Conservation (phyloP, 306 rosid species). For the Cicer judaicum region DNA sequence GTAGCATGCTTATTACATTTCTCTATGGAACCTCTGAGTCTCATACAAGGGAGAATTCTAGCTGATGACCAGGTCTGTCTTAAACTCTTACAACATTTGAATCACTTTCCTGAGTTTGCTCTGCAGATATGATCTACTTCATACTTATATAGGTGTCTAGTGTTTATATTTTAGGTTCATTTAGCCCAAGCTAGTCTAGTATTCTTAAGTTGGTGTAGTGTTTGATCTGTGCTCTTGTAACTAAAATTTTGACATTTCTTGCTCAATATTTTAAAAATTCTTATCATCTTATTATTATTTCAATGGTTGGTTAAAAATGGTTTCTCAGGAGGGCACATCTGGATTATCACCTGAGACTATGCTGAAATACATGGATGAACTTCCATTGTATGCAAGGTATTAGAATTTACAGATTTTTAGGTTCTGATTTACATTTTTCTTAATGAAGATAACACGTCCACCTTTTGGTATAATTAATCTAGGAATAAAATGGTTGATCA, state of each 20-base stretch:
- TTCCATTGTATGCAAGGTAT: conserved; percentile 62
- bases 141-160: conserved; percentile 4
- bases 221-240: conserved; percentile 14
- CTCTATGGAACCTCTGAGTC: conserved; percentile 78
- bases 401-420: conserved; percentile 3
- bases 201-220: conserved; percentile 26
- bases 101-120: conserved; percentile 28
- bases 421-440: conserved; percentile 33
- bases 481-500: conserved; percentile 69
- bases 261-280: conserved; percentile 28
- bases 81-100: conserved; percentile 38
- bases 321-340: conserved; percentile 59
- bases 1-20: conserved; percentile 83
- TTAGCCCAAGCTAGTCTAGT: conserved; percentile 19
- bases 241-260: conserved; percentile 22
- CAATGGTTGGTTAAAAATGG: conserved; percentile 44
- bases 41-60: conserved; percentile 59
- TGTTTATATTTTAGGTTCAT: neutral
- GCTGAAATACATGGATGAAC: conserved; percentile 57
- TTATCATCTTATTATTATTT: conserved; percentile 12
- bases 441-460: conserved; percentile 34
- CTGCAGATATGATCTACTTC: conserved; percentile 15
- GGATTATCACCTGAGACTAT: conserved; percentile 45
- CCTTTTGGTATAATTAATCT: conserved; percentile 40
- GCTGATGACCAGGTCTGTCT: conserved; percentile 61